Conservation (phyloP, 345 rosid species). For the Gossypium longicalyx region DNA sequence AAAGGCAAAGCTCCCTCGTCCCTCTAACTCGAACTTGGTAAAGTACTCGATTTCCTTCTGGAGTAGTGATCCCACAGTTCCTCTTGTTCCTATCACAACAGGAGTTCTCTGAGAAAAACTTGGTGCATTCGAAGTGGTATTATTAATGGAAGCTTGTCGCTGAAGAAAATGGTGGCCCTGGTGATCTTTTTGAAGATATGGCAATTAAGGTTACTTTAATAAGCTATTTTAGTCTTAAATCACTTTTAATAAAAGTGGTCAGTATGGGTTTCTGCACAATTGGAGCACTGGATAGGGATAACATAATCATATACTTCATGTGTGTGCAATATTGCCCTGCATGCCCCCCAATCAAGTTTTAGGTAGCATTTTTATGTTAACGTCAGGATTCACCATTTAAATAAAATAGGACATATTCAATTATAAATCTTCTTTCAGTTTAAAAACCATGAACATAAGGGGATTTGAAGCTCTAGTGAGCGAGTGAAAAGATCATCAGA, state of each 20-base stretch:
- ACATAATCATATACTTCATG: slow-evolving; percentile 22
- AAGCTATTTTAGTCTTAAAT: slow-evolving; percentile 7
- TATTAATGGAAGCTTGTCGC: slow-evolving; percentile 26
- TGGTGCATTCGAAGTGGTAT: slow-evolving; percentile 23
- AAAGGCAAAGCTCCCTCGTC: slow-evolving; percentile 15
- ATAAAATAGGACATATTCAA: too few species aligned
- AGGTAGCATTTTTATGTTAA: too few species aligned
- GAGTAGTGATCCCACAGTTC: slow-evolving; percentile 74
- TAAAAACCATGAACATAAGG: too few species aligned
- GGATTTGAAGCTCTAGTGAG: background rate
- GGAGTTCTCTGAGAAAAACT: slow-evolving; percentile 32
- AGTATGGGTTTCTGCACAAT: slow-evolving; percentile 40
- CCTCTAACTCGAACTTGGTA: slow-evolving; percentile 32
- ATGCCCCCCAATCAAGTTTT: slow-evolving; percentile 10
- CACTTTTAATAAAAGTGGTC: slow-evolving; percentile 33
- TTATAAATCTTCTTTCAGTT: too few species aligned
- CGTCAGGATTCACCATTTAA: too few species aligned
- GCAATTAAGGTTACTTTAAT: slow-evolving; percentile 16
- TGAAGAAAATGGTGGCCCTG: slow-evolving; percentile 38
- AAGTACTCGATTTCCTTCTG: slow-evolving; percentile 73
- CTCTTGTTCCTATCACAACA: slow-evolving; percentile 69
- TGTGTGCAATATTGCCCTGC: slow-evolving; percentile 21
- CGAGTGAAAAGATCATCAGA: background rate
- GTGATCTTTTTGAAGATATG: background rate
- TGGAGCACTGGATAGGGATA: slow-evolving; percentile 22